Evolutionary conservation across 2,329 filamentous ascomycete genomes (phyloP).

Genomic region (Epichloe aotearoae): DNA sequence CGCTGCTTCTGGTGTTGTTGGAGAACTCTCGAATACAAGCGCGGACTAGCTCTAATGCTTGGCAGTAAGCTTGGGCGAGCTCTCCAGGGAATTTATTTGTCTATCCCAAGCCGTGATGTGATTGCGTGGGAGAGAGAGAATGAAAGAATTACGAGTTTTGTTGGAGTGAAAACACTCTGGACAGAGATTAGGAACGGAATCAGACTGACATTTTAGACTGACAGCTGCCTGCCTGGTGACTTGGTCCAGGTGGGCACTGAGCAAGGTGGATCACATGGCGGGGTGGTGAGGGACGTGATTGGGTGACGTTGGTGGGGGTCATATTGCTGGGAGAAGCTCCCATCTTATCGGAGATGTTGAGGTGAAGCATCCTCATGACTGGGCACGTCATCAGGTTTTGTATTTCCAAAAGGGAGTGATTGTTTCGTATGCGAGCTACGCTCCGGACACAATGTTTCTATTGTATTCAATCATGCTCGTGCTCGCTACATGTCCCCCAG

Average conservation of each 20-base stretch:
- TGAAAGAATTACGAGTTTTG: neutral
- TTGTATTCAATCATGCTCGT: neutral
- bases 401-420: neutral
- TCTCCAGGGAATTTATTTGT: no score
- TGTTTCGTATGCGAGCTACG: neutral
- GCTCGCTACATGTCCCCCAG: no score
- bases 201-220: neutral
- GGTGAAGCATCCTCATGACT: neutral
- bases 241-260: slow-evolving; percentile 6
- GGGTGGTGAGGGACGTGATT: neutral
- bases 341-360: neutral
- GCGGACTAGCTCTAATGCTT: no score
- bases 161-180: neutral
- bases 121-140: neutral
- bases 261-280: slow-evolving; percentile 17
- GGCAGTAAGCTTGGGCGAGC: no score
- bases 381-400: neutral
- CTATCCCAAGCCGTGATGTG: no score
- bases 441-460: neutral
- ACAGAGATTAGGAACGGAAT: neutral
- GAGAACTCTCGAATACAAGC: no score
- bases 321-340: neutral
- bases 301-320: neutral
- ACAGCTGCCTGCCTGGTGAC: slow-evolving; percentile 7
- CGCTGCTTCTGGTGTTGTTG: slow-evolving; percentile 8